Percentiles rank a stretch among this genome's conserved stretches.
phyloP scores from a whole-genome alignment of 2,329 filamentous ascomycete genomes.

The Teratosphaeria zuluensis region DNA sequence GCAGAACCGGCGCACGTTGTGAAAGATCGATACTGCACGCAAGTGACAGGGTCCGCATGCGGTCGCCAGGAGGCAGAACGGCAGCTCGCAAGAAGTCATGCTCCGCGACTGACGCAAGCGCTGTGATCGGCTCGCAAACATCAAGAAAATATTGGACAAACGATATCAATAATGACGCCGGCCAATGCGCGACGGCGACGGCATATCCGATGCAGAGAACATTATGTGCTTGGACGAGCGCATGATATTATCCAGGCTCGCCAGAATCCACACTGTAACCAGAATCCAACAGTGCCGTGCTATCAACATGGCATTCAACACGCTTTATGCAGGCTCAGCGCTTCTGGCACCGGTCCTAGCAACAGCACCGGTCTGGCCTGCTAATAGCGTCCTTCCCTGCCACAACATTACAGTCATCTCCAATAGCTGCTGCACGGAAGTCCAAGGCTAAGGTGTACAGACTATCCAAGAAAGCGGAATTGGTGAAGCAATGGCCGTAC shows the following conservation, averaged over 20 bases:
- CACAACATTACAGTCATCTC: constrained; percentile 25
- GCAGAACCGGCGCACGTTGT: not conserved
- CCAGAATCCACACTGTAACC: too few relatives aligned
- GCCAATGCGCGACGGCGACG: not conserved
- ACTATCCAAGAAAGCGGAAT: too few relatives aligned
- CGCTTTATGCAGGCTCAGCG: not conserved
- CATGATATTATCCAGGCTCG: not conserved
- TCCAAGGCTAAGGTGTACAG: too few relatives aligned
- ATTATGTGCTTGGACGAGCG: not conserved
- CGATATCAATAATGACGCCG: not conserved
- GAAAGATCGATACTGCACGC: not conserved
- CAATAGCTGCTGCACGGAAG: constrained; percentile 62
- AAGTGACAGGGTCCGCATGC: not conserved
- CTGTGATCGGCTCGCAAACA: not conserved
- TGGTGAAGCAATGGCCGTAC: too few relatives aligned
- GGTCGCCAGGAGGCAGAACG: not conserved
- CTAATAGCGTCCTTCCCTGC: not conserved
- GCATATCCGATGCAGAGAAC: not conserved
- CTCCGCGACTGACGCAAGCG: not conserved
- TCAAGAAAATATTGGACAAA: not conserved
- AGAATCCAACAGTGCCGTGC: too few relatives aligned
- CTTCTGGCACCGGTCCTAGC: not conserved
- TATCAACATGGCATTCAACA: not conserved
- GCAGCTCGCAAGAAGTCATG: not conserved
- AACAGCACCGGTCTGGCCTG: not conserved